Conservation (phyloP, 768 basidiomycete species). For the Suillus placidus region DNA sequence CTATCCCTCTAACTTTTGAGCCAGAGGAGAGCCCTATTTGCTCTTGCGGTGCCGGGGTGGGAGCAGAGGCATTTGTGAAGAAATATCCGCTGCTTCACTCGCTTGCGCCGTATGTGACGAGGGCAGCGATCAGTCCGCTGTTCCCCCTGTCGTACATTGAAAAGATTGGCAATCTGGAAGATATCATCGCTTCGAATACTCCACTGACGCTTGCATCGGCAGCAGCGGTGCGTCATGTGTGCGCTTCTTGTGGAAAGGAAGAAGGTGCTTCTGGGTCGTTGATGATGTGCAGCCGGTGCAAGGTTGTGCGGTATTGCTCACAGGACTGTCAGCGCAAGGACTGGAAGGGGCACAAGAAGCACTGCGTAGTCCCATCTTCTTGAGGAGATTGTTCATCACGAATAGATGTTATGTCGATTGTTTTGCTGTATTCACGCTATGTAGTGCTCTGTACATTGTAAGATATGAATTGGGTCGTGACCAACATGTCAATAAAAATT, state of each 20-base stretch:
- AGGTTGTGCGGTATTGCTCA: slow-evolving; percentile 45
- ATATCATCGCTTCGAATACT: neutral
- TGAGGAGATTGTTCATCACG: neutral
- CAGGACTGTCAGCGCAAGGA: slow-evolving; percentile 46
- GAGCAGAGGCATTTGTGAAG: slow-evolving; percentile 39
- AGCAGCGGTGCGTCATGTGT: slow-evolving; percentile 8
- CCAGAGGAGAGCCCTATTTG: slow-evolving; percentile 48
- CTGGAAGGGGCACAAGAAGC: slow-evolving; percentile 50
- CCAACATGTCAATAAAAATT: neutral
- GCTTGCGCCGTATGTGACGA: slow-evolving; percentile 47
- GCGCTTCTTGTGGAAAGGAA: slow-evolving; percentile 10
- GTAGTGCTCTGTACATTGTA: neutral
- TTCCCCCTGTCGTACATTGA: slow-evolving; percentile 57
- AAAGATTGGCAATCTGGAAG: slow-evolving; percentile 26
- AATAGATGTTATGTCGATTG: neutral
- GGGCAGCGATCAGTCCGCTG: slow-evolving; percentile 54
- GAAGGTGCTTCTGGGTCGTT: slow-evolving; percentile 19
- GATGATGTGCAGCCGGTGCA: slow-evolving; percentile 41
- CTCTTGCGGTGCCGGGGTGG: slow-evolving; percentile 54
- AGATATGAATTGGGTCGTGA: neutral
- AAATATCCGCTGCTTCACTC: slow-evolving; percentile 35
- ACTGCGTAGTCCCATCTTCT: slow-evolving; percentile 21
- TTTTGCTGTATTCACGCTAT: neutral
- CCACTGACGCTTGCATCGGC: neutral
- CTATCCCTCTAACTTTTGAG: slow-evolving; percentile 42